Evolutionary conservation across 2,329 filamentous ascomycete genomes (phyloP).

Genomic region (Penicillium brasilianum): DNA sequence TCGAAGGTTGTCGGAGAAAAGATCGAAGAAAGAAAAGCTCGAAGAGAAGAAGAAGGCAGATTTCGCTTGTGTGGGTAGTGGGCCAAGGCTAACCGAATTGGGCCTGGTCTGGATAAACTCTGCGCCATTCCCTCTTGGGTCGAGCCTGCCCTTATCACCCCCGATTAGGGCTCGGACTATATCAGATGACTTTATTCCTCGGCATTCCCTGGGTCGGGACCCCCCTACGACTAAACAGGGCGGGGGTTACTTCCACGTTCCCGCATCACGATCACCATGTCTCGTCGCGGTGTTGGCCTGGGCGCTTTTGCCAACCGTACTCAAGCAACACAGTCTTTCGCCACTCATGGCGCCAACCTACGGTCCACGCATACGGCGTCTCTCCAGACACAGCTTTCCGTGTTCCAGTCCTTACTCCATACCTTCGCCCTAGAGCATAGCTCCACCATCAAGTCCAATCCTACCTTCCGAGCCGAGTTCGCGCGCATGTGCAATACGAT

Average conservation of each 20-base stretch:
- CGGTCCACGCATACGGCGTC: conserved; percentile 82
- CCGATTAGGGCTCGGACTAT: conserved; percentile 32
- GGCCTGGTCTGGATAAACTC: conserved; percentile 7
- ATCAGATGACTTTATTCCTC: conserved; percentile 33
- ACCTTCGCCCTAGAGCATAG: conserved; percentile 95
- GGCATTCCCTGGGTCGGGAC: neutral
- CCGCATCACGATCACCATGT: conserved; percentile 40
- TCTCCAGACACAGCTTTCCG: conserved; percentile 88
- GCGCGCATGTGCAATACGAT: conserved; percentile 98
- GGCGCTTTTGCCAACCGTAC: conserved; percentile 86
- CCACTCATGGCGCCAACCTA: conserved; percentile 85
- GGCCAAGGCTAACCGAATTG: conserved; percentile 27
- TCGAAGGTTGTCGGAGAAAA: conserved; percentile 42
- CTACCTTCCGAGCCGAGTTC: conserved; percentile 93
- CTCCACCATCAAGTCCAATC: conserved; percentile 94
- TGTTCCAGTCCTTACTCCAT: conserved; percentile 93
- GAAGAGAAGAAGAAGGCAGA: conserved; percentile 31
- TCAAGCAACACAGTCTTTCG: conserved; percentile 86
- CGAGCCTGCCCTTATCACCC: conserved; percentile 24
- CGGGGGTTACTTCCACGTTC: neutral
- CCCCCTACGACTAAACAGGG: neutral
- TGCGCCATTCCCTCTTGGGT: conserved; percentile 11
- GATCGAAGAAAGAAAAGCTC: conserved; percentile 32
- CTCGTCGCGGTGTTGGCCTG: conserved; percentile 75
- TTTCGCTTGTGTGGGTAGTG: conserved; percentile 43